phyloP scores from a whole-genome alignment of 1,284 basidiomycete genomes.

The Ustilago shanxiensis region DNA sequence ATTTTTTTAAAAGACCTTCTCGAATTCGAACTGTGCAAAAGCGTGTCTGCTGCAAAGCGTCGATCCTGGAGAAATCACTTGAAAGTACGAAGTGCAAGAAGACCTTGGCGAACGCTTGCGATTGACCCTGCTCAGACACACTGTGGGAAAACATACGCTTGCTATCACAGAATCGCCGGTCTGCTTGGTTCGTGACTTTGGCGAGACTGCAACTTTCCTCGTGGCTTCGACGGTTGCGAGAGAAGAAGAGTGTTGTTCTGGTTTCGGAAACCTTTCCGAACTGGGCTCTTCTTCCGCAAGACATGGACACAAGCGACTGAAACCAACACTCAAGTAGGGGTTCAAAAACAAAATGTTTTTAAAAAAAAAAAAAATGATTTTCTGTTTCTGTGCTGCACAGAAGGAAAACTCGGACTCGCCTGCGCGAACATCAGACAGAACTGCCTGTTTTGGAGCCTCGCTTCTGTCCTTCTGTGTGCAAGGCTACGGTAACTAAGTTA shows the following conservation, averaged over 20 bases:
- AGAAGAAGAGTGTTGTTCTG: constrained; percentile 5
- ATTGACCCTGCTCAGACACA: not conserved
- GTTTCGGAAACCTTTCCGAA: not conserved
- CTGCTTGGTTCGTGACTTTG: too few relatives aligned
- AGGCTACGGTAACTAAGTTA: too few relatives aligned
- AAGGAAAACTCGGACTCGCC: not conserved
- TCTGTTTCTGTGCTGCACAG: not conserved
- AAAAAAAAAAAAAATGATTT: too few relatives aligned
- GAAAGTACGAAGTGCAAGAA: too few relatives aligned
- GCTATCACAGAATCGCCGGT: too few relatives aligned
- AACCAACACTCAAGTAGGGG: not conserved
- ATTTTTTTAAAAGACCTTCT: too few relatives aligned
- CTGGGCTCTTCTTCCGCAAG: not conserved
- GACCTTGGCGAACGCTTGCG: not conserved
- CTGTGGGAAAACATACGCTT: not conserved
- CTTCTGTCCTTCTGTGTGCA: not conserved
- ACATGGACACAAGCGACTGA: not conserved
- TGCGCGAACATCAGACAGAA: not conserved
- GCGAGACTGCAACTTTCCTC: too few relatives aligned
- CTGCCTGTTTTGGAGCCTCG: constrained; percentile 9
- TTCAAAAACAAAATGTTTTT: too few relatives aligned
- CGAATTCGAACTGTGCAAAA: too few relatives aligned
- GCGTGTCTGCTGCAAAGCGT: constrained; percentile 1
- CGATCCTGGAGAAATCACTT: not conserved
- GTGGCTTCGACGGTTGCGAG: too few relatives aligned